Percentiles rank a stretch among this genome's conserved stretches.
Conservation (phyloP, 345 rosid genomes). For the Syzygium oleosum region DNA sequence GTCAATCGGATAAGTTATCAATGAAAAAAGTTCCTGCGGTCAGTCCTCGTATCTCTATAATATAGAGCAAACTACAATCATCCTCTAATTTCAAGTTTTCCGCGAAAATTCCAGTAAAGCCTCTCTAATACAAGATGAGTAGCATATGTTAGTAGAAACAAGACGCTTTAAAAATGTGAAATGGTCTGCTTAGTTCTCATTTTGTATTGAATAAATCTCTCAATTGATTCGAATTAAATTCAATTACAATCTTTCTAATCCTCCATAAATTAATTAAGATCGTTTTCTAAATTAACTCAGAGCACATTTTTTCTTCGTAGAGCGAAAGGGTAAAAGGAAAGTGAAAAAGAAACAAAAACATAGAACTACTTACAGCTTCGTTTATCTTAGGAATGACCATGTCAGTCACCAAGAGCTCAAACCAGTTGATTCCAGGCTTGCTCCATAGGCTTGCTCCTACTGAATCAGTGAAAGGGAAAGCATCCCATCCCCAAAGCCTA, state of each 20-base stretch:
- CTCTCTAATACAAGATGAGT: background rate
- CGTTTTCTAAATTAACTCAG: background rate
- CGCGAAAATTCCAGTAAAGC: background rate
- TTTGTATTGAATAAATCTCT: background rate
- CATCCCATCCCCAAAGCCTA: slow-evolving; percentile 7
- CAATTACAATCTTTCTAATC: background rate
- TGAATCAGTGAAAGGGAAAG: slow-evolving; percentile 11
- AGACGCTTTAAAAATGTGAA: background rate
- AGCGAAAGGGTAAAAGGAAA: background rate
- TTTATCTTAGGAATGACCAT: background rate
- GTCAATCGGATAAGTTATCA: background rate
- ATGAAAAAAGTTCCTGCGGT: background rate
- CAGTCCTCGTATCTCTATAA: background rate
- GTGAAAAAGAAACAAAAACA: background rate
- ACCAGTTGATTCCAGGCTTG: slow-evolving; percentile 2
- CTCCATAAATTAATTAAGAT: background rate
- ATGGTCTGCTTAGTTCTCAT: background rate
- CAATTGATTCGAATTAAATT: background rate
- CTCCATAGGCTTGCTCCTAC: background rate
- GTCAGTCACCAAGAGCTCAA: slow-evolving; percentile 1
- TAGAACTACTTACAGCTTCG: background rate
- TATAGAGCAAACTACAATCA: background rate
- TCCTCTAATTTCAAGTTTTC: background rate
- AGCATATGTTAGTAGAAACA: background rate
- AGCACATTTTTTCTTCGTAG: background rate